These are phyloP conservation scores for Sugiyamaella boreocaroliniensis DNA, from an alignment of 805 yeast genomes.

Conservation along the genomic window DNA sequence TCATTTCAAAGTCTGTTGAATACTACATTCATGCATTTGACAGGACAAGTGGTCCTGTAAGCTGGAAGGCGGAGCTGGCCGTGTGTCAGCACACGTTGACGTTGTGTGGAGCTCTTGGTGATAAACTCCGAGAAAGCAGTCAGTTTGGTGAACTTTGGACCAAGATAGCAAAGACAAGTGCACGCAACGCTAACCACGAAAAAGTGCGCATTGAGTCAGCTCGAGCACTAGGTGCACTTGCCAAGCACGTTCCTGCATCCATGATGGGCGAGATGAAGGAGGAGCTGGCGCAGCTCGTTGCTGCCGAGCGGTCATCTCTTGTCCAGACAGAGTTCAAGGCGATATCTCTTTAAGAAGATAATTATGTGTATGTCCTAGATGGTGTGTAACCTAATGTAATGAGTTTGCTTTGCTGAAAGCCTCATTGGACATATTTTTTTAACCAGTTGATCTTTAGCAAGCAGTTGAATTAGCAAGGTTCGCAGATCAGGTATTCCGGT, in stretches of 20 bases:
- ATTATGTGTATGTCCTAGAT: too few species aligned
- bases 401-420: too few species aligned
- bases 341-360: too few species aligned
- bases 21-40: slow-evolving; percentile 27
- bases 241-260: slow-evolving; percentile 9
- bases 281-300: slow-evolving; percentile 21
- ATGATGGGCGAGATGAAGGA: slow-evolving; percentile 3
- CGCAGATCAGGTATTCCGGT: too few species aligned
- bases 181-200: slow-evolving; percentile 33
- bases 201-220: slow-evolving; percentile 50
- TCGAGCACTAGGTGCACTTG: slow-evolving; percentile 30
- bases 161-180: slow-evolving; percentile 2
- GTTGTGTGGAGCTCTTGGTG: slow-evolving; percentile 28
- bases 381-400: too few species aligned
- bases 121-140: neutral
- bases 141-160: slow-evolving; percentile 12
- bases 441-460: too few species aligned
- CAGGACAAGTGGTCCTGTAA: slow-evolving; percentile 29
- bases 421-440: too few species aligned
- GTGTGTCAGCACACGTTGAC: slow-evolving; percentile 31
- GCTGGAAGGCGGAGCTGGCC: slow-evolving; percentile 58
- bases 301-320: slow-evolving; percentile 42
- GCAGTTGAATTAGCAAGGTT: too few species aligned
- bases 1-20: slow-evolving; percentile 30
- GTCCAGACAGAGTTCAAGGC: slow-evolving; percentile 27